These are phyloP conservation scores for Leccinum subtestaceum DNA, from an alignment of 768 basidiomycete genomes.

Conservation along the genomic window DNA sequence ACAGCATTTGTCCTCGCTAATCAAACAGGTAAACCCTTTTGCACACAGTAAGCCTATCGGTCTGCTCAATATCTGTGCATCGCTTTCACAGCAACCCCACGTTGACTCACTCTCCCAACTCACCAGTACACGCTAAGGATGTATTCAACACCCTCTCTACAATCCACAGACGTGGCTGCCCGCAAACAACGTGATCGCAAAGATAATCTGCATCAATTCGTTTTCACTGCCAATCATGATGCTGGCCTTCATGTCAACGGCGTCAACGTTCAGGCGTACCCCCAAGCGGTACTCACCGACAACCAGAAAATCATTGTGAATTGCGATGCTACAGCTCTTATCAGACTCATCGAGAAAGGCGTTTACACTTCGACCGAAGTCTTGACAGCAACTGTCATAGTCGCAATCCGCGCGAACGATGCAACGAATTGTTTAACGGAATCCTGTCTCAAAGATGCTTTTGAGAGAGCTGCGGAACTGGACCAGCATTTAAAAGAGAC, in stretches of 20 bases:
- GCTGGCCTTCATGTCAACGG: slow-evolving; percentile 1
- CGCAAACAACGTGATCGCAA: slow-evolving; percentile 28
- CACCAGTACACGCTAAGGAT: slow-evolving; percentile 4
- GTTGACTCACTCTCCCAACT: not conserved
- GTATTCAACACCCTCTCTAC: slow-evolving; percentile 2
- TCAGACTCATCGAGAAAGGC: slow-evolving; percentile 20
- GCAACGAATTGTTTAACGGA: slow-evolving; percentile 55
- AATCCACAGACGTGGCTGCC: slow-evolving; percentile 11
- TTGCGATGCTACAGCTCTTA: slow-evolving; percentile 29
- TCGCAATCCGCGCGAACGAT: slow-evolving; percentile 30
- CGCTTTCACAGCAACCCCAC: not conserved
- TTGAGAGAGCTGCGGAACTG: slow-evolving; percentile 46
- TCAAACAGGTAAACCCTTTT: not conserved
- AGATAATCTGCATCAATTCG: slow-evolving; percentile 13
- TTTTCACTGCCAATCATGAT: not conserved
- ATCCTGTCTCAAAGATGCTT: slow-evolving; percentile 53
- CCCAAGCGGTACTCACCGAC: slow-evolving; percentile 25
- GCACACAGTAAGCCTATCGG: slow-evolving; percentile 3
- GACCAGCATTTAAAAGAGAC: slow-evolving; percentile 46
- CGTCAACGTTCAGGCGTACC: slow-evolving; percentile 26
- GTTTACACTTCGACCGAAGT: slow-evolving; percentile 26
- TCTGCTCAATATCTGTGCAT: not conserved
- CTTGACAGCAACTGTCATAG: slow-evolving; percentile 27
- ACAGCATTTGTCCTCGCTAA: slow-evolving; percentile 13
- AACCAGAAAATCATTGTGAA: slow-evolving; percentile 29